These are phyloP conservation scores for Pichia terricola DNA, from an alignment of 1,139 yeast genomes.

Conservation along the genomic window DNA sequence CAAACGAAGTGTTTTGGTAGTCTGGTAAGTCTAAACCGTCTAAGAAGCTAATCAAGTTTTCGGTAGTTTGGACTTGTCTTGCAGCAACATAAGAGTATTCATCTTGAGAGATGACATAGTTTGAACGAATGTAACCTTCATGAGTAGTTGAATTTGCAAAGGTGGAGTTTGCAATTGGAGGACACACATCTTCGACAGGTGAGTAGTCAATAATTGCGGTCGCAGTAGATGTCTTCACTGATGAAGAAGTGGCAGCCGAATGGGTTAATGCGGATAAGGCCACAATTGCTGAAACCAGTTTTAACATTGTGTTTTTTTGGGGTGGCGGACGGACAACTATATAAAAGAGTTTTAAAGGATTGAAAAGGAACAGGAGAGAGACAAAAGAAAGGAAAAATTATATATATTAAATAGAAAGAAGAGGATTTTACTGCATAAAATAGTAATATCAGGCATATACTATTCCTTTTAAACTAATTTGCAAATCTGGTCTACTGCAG, in stretches of 20 bases:
- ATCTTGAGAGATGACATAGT: slow-evolving; percentile 16
- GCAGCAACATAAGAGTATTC: slow-evolving; percentile 20
- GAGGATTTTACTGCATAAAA: too few species aligned
- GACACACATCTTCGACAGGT: slow-evolving; percentile 17
- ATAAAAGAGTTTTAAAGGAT: too few species aligned
- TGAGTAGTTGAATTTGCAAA: slow-evolving; percentile 9
- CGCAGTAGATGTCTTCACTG: not conserved
- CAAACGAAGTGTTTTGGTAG: slow-evolving; percentile 15
- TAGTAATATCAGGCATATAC: too few species aligned
- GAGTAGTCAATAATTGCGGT: slow-evolving; percentile 7
- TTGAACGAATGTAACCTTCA: slow-evolving; percentile 17
- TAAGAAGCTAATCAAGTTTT: slow-evolving; percentile 16
- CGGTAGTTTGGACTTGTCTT: slow-evolving; percentile 15
- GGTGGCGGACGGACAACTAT: too few species aligned
- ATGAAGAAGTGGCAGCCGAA: slow-evolving; percentile 3
- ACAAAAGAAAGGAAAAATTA: too few species aligned
- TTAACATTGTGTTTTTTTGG: not conserved
- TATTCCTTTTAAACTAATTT: too few species aligned
- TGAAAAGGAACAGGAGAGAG: too few species aligned
- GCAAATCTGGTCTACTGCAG: too few species aligned
- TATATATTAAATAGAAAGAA: too few species aligned
- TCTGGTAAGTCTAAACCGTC: slow-evolving; percentile 18
- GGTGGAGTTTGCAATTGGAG: slow-evolving; percentile 11
- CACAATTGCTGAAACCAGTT: not conserved
- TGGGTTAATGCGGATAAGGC: not conserved